Evolutionary conservation across 148 eudicot species (phyloP).

Genomic region (Rhododendron ferrugineum): DNA sequence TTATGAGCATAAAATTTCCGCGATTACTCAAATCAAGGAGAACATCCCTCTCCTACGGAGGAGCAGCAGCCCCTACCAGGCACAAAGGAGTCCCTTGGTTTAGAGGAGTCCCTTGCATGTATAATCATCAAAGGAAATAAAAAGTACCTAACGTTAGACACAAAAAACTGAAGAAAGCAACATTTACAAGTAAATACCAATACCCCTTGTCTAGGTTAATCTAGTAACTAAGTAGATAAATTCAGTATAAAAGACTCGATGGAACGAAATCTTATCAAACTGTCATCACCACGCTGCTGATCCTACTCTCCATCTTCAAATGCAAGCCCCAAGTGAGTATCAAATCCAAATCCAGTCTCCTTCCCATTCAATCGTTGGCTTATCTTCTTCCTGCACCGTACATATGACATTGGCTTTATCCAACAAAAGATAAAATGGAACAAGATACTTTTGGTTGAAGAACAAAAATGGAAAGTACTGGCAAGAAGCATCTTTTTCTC

Average conservation of each 20-base stretch:
- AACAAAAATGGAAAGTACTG: not conserved
- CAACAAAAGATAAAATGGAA: not conserved
- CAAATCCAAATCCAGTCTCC: slow-evolving; percentile 8
- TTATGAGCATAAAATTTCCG: not conserved
- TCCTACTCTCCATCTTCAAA: not conserved
- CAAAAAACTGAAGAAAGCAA: not conserved
- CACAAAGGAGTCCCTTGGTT: not conserved
- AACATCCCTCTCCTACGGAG: not conserved
- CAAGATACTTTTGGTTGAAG: not conserved
- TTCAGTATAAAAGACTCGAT: too few species aligned
- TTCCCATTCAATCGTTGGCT: not conserved
- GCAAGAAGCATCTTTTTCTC: too few species aligned
- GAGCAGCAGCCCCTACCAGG: not conserved
- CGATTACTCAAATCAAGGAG: not conserved
- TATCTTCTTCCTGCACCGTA: slow-evolving; percentile 2
- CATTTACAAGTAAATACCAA: not conserved
- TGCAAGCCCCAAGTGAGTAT: not conserved
- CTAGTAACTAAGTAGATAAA: not conserved
- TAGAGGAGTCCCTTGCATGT: not conserved
- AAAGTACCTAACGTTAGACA: not conserved
- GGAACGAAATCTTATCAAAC: not conserved
- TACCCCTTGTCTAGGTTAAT: not conserved
- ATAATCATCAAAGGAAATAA: not conserved
- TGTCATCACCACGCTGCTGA: not conserved
- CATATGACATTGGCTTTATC: not conserved